phyloP scores from a whole-genome alignment of 345 rosid species.

The Syzygium aqueum region DNA sequence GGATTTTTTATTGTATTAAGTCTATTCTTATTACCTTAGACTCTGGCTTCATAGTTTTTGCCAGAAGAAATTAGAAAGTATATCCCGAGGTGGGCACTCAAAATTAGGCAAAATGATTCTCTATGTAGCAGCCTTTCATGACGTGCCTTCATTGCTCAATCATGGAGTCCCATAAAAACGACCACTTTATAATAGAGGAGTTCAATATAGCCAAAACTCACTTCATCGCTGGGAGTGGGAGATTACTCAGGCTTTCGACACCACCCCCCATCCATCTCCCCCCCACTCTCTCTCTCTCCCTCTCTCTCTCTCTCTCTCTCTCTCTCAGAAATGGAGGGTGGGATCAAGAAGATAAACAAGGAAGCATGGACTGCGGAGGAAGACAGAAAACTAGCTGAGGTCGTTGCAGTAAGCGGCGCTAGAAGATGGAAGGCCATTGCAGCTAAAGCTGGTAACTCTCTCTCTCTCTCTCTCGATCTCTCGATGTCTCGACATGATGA shows the following conservation, averaged over 20 bases:
- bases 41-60: neutral
- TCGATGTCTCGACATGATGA: neutral
- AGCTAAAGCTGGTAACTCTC: constrained; percentile 23
- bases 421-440: constrained; percentile 31
- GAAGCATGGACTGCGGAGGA: constrained; percentile 38
- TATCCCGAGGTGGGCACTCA: neutral
- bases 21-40: neutral
- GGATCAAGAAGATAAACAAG: constrained; percentile 1
- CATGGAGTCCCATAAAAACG: neutral
- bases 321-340: neutral
- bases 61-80: neutral
- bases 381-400: constrained; percentile 28
- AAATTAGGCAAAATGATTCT: neutral
- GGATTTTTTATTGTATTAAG: no score
- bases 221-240: neutral
- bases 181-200: neutral
- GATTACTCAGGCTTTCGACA: neutral
- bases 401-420: constrained; percentile 27
- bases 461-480: neutral
- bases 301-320: neutral
- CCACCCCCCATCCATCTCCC: no score
- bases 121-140: neutral
- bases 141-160: neutral
- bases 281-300: neutral
- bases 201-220: neutral